Conservation (phyloP, 2,329 filamentous ascomycete genomes). For the Helminthosporium solani region DNA sequence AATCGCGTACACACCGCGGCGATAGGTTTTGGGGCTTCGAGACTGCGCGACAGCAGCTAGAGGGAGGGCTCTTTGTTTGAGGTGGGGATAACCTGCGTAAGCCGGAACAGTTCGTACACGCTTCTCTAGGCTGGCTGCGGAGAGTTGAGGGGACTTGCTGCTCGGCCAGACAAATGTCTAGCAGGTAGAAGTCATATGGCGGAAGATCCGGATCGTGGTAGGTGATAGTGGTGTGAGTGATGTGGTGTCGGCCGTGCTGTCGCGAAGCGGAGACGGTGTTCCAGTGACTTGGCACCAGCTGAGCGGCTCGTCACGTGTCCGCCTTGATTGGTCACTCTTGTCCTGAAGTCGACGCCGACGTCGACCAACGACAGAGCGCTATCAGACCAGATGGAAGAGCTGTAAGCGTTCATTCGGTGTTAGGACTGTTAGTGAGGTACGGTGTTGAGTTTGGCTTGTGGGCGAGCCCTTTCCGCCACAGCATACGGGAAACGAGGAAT, state of each 20-base stretch:
- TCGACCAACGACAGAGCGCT: conserved; percentile 33
- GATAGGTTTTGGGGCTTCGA: conserved; percentile 9
- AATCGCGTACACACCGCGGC: not conserved
- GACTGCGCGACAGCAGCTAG: conserved; percentile 25
- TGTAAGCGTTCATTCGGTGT: conserved; percentile 15
- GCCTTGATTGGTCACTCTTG: conserved; percentile 28
- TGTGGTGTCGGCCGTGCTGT: not conserved
- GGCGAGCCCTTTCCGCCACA: not conserved
- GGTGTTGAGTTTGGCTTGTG: not conserved
- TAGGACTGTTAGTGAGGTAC: not conserved
- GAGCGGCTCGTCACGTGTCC: conserved; percentile 28
- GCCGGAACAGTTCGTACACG: conserved; percentile 41
- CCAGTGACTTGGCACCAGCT: conserved; percentile 20
- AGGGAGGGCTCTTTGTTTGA: conserved; percentile 30
- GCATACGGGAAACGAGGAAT: not conserved
- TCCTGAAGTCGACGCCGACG: conserved; percentile 6
- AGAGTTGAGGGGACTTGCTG: conserved; percentile 40
- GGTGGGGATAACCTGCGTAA: conserved; percentile 35
- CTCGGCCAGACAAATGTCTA: conserved; percentile 44
- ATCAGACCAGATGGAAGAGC: conserved; percentile 25
- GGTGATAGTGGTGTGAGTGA: conserved; percentile 17
- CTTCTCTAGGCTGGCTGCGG: conserved; percentile 46
- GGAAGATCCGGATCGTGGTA: not conserved
- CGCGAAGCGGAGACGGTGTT: not conserved
- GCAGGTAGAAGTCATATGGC: conserved; percentile 37